Conservation (phyloP, 1,284 basidiomycete genomes). For the Tranzscheliella williamsii region DNA sequence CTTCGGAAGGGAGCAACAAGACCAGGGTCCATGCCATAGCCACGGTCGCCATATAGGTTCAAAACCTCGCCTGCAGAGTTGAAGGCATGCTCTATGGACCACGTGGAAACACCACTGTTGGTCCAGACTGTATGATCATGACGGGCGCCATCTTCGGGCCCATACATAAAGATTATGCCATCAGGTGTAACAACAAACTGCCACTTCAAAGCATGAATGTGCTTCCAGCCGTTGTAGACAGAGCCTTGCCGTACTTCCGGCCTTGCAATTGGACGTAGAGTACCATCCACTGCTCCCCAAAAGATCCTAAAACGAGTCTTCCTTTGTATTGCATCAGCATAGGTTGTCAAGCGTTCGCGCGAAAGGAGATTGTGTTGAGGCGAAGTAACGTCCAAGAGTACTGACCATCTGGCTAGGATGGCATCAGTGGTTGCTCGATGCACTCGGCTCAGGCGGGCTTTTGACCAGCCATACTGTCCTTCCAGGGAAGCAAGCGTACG, state of each 20-base stretch:
- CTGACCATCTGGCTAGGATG: slow-evolving; percentile 1
- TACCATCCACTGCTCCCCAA: slow-evolving; percentile 6
- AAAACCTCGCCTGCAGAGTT: not conserved
- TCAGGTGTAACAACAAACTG: slow-evolving; percentile 1
- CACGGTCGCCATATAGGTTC: too few relatives aligned
- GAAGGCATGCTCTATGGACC: not conserved
- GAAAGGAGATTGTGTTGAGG: not conserved
- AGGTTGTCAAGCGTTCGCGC: not conserved
- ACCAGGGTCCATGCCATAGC: not conserved
- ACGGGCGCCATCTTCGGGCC: not conserved
- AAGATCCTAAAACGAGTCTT: not conserved
- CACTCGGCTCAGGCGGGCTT: not conserved
- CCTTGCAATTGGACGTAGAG: slow-evolving; percentile 1
- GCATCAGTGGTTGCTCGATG: not conserved
- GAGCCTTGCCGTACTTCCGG: not conserved
- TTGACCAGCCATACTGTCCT: not conserved
- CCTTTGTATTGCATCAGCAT: slow-evolving; percentile 1
- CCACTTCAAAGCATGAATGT: slow-evolving; percentile 2
- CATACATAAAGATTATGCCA: slow-evolving; percentile 2
- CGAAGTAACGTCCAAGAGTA: not conserved
- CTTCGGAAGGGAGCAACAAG: not conserved
- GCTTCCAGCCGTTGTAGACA: slow-evolving; percentile 5
- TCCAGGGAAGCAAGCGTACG: not conserved
- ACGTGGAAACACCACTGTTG: not conserved
- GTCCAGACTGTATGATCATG: not conserved